A percentile compares a stretch with the other conserved stretches of the same genome.
phyloP scores from a whole-genome alignment of 179 eudicot genomes.

The Silene coronaria region DNA sequence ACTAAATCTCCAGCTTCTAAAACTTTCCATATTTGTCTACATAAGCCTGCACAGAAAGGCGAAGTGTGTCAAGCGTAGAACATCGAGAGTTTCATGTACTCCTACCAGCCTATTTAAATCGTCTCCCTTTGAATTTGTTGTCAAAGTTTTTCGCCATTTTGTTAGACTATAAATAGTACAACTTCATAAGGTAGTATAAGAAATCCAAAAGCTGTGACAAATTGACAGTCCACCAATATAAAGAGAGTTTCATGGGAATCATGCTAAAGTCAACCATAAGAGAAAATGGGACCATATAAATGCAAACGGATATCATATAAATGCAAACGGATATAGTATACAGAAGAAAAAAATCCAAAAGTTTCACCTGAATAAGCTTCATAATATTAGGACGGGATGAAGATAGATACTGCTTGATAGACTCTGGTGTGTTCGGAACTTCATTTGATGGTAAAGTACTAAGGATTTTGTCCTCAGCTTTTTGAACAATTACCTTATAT shows the following conservation, averaged over 20 bases:
- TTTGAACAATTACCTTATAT: constrained; percentile 72
- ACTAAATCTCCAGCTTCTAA: constrained; percentile 33
- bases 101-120: no score
- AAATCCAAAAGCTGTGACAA: constrained; percentile 25
- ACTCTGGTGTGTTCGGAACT: constrained; percentile 58
- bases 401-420: constrained; percentile 56
- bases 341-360: no score
- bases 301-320: no score
- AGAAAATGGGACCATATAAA: no score
- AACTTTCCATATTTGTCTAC: constrained; percentile 62
- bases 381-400: constrained; percentile 53
- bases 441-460: constrained; percentile 56
- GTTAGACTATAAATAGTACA: no score
- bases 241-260: no score
- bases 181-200: neutral
- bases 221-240: no score
- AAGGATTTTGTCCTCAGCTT: constrained; percentile 74
- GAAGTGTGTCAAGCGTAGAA: constrained; percentile 24
- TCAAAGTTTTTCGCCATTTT: no score
- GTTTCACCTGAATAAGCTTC: constrained; percentile 78
- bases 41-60: constrained; percentile 66
- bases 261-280: no score
- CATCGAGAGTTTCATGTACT: neutral
- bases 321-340: no score
- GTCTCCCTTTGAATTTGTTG: no score